Percentiles rank a stretch among this genome's conserved stretches.
Evolutionary conservation across 1,139 yeast genomes (phyloP).

Genomic region (Taiozyma sp.): DNA sequence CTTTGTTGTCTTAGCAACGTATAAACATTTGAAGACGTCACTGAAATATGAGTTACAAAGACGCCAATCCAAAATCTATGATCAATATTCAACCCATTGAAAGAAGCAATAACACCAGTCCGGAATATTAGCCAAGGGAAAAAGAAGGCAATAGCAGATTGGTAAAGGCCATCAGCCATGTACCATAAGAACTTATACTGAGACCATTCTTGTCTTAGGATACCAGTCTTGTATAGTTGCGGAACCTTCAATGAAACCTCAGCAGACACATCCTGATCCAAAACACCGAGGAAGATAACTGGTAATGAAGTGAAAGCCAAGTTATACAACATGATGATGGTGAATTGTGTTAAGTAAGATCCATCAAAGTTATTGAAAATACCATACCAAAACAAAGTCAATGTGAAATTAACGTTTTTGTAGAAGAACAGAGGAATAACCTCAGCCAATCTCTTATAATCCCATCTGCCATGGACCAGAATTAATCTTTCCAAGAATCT

Average conservation of each 20-base stretch:
- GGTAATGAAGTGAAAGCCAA: conserved; percentile 95
- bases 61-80: conserved; percentile 88
- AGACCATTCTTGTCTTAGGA: conserved; percentile 78
- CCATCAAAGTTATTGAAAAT: conserved; percentile 85
- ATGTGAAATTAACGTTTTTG: conserved; percentile 84
- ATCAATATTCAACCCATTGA: conserved; percentile 63
- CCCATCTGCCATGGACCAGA: conserved; percentile 95
- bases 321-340: conserved; percentile 88
- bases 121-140: conserved; percentile 75
- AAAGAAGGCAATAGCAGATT: conserved; percentile 78
- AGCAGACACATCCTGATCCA: conserved; percentile 91
- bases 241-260: conserved; percentile 82
- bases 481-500: conserved; percentile 74
- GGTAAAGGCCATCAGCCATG: conserved; percentile 85
- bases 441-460: conserved; percentile 84
- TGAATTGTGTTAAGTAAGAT: conserved; percentile 85
- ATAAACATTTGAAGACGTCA: conserved; percentile 76
- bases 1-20: conserved; percentile 78
- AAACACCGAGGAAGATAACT: conserved; percentile 80
- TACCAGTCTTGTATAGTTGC: conserved; percentile 82
- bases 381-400: conserved; percentile 93
- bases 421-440: conserved; percentile 94
- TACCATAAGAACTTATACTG: conserved; percentile 77
- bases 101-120: conserved; percentile 50
- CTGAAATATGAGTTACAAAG: conserved; percentile 73